A percentile compares a stretch with the other conserved stretches of the same genome.
phyloP scores from a whole-genome alignment of 495 filamentous ascomycete species.

The Copromyces sp. region DNA sequence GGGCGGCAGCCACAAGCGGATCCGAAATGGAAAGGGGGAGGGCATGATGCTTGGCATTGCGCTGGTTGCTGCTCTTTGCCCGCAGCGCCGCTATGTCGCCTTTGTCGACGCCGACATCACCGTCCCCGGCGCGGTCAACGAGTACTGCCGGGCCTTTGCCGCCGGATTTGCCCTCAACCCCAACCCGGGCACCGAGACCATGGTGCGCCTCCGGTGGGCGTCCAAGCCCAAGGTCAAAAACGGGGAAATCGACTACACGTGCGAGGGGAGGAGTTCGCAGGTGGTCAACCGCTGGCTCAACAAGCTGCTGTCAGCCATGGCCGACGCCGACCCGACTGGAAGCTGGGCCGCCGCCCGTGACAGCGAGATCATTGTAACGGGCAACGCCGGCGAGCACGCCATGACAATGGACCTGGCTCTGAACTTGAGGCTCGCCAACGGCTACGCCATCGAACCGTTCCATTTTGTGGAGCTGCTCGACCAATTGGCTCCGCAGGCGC shows the following conservation, averaged over 20 bases:
- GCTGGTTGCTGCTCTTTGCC: conserved; percentile 12
- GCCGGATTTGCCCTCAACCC: conserved; percentile 17
- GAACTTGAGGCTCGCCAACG: conserved; percentile 17
- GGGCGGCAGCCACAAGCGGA: background rate
- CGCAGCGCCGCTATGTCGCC: conserved; percentile 14
- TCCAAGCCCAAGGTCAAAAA: conserved; percentile 20
- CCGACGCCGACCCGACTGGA: background rate
- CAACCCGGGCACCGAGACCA: conserved; percentile 8
- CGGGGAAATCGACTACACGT: conserved; percentile 6
- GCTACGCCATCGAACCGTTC: conserved; percentile 26
- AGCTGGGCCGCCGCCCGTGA: background rate
- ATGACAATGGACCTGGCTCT: conserved; percentile 21
- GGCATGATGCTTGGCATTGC: conserved; percentile 24
- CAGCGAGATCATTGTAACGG: conserved; percentile 12
- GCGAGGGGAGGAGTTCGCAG: conserved; percentile 19
- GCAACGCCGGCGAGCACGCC: conserved; percentile 26
- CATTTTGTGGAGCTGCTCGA: conserved; percentile 19
- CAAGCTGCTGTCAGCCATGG: conserved; percentile 4
- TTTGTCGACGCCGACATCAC: conserved; percentile 25
- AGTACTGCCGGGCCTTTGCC: conserved; percentile 22
- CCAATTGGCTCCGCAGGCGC: background rate
- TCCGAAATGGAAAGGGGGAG: conserved; percentile 25
- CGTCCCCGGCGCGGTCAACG: conserved; percentile 10
- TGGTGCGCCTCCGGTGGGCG: conserved; percentile 21
- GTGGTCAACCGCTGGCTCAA: conserved; percentile 24